Percentiles rank a stretch among this genome's conserved stretches.
Conservation (phyloP, 768 basidiomycete genomes). For the Mycena sanguinolenta region DNA sequence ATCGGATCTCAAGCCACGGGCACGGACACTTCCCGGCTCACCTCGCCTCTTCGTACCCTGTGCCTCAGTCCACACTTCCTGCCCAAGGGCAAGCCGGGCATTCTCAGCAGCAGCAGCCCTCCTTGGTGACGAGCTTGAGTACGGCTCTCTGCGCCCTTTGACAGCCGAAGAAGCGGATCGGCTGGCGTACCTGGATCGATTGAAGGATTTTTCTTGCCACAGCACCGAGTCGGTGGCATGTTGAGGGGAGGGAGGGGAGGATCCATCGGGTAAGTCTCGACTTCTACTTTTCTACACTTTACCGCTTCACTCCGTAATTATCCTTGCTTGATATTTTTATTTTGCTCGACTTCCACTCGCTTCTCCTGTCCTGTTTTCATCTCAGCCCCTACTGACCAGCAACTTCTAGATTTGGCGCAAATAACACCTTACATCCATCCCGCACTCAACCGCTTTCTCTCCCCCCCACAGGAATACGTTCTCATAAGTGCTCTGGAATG, state of each 20-base stretch:
- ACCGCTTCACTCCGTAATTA: not conserved
- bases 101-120: too few species aligned
- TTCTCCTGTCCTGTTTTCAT: too few species aligned
- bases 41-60: too few species aligned
- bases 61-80: not conserved
- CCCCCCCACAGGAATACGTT: constrained; percentile 90
- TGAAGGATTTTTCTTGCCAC: constrained; percentile 93
- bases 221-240: constrained; percentile 82
- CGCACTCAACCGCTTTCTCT: constrained; percentile 86
- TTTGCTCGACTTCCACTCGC: too few species aligned
- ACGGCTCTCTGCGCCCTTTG: constrained; percentile 60
- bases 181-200: constrained; percentile 81
- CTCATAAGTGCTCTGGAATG: constrained; percentile 94
- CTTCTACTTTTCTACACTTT: not conserved
- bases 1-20: not conserved
- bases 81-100: too few species aligned
- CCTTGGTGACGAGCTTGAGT: too few species aligned
- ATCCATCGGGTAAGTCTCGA: not conserved
- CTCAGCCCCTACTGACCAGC: too few species aligned
- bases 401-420: too few species aligned
- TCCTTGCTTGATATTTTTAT: too few species aligned
- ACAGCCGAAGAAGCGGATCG: constrained; percentile 75
- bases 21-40: too few species aligned
- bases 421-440: constrained; percentile 62
- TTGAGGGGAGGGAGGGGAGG: constrained; percentile 14